phyloP scores from a whole-genome alignment of 1,139 yeast genomes.

The Hyphopichia fennica region DNA sequence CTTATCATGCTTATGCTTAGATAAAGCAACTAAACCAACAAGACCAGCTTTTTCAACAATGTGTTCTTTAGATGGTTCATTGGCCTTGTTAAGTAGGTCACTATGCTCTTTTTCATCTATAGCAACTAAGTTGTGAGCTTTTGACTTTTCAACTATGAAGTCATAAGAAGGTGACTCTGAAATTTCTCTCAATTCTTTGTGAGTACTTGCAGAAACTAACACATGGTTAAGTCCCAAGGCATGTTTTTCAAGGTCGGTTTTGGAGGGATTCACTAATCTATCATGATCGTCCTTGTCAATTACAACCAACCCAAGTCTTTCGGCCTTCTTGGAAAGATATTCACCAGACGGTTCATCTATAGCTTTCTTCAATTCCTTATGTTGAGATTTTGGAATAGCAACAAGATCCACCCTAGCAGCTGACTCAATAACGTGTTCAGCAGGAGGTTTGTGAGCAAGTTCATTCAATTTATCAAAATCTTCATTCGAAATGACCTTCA shows the following conservation, averaged over 20 bases:
- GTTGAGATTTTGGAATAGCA: conserved; percentile 4
- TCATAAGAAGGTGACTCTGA: conserved; percentile 17
- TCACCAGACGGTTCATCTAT: conserved; percentile 13
- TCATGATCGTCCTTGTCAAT: conserved; percentile 3
- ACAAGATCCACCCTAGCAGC: conserved; percentile 17
- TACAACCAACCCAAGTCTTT: conserved; percentile 5
- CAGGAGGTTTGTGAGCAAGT: conserved; percentile 12
- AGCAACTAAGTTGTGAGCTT: conserved; percentile 21
- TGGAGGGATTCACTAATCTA: conserved; percentile 5
- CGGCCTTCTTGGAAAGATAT: conserved; percentile 21
- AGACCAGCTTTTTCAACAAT: conserved; percentile 20
- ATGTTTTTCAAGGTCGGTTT: conserved; percentile 2
- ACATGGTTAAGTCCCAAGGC: conserved; percentile 3
- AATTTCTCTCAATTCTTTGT: conserved; percentile 7
- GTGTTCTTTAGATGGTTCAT: conserved; percentile 30
- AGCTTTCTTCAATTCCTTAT: conserved; percentile 2
- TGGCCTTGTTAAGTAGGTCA: conserved; percentile 22
- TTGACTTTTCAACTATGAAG: conserved; percentile 22
- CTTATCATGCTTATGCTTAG: conserved; percentile 20
- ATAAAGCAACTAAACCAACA: conserved; percentile 25
- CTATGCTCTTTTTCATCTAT: conserved; percentile 27
- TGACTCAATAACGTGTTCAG: conserved; percentile 9
- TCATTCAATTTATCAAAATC: conserved; percentile 5
- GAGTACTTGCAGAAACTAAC: conserved; percentile 1
- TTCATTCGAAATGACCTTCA: conserved; percentile 6